A percentile compares a stretch with the other conserved stretches of the same genome.
These are phyloP conservation scores for Talaromyces stipitatus DNA, from an alignment of 495 filamentous ascomycete species.

Conservation along the genomic window DNA sequence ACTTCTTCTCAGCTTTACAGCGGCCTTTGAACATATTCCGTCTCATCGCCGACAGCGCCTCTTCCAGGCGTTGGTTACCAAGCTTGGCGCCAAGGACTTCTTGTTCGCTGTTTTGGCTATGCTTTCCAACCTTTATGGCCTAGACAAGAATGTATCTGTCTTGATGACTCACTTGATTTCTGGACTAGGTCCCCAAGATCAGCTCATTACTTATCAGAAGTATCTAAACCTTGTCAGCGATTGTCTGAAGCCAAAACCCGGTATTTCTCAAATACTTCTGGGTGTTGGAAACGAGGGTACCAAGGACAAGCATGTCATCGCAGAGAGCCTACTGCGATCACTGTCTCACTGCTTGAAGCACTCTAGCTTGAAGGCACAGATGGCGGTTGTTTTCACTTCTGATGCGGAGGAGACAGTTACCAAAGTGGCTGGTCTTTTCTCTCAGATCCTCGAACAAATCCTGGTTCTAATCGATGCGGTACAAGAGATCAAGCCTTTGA, in stretches of 20 bases:
- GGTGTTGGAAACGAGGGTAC: conserved; percentile 53
- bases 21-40: conserved; percentile 91
- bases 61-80: conserved; percentile 70
- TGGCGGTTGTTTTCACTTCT: conserved; percentile 29
- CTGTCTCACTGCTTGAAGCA: conserved; percentile 38
- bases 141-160: conserved; percentile 36
- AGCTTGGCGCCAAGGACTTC: conserved; percentile 76
- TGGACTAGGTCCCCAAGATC: conserved; percentile 53
- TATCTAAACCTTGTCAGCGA: conserved; percentile 66
- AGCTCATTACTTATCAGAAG: conserved; percentile 61
- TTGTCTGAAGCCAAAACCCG: conserved; percentile 60
- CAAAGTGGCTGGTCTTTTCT: conserved; percentile 59
- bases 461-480: conserved; percentile 53
- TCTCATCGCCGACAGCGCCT: conserved; percentile 70
- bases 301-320: conserved; percentile 50
- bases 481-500: conserved; percentile 52
- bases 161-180: conserved; percentile 35
- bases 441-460: conserved; percentile 59
- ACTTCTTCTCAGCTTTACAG: conserved; percentile 82
- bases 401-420: conserved; percentile 39
- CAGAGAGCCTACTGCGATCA: conserved; percentile 51
- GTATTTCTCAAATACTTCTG: conserved; percentile 61
- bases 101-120: conserved; percentile 38
- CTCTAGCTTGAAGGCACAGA: conserved; percentile 34
- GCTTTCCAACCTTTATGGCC: conserved; percentile 39